phyloP scores from a whole-genome alignment of 305 asterid genomes.

The Andrographis paniculata region DNA sequence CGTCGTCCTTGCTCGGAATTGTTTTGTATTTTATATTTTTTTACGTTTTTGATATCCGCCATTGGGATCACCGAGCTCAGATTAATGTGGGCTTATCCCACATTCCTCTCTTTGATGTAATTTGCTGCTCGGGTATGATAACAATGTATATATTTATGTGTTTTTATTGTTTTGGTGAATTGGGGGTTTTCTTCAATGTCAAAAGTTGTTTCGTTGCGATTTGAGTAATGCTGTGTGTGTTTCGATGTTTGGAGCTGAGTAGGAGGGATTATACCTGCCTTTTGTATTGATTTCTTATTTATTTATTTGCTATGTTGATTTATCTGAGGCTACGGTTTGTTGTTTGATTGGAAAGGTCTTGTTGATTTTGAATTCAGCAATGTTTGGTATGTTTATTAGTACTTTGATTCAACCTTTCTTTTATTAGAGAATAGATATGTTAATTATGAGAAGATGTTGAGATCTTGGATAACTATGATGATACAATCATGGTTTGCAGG shows the following conservation, averaged over 20 bases:
- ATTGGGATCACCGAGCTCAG: background rate
- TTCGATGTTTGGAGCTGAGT: conserved; percentile 1
- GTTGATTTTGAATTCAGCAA: conserved; percentile 6
- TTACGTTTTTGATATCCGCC: background rate
- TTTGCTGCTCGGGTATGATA: background rate
- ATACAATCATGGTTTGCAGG: background rate
- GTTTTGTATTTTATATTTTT: background rate
- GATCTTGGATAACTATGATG: background rate
- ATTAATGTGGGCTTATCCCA: background rate
- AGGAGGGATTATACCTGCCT: conserved; percentile 21
- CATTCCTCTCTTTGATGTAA: background rate
- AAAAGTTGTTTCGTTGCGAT: background rate
- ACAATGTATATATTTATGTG: background rate
- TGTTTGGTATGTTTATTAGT: conserved; percentile 4
- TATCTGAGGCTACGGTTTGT: background rate
- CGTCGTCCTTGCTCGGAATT: background rate
- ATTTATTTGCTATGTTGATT: background rate
- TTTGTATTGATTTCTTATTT: conserved; percentile 12
- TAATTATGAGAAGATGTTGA: background rate
- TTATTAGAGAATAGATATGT: background rate
- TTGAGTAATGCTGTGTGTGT: background rate
- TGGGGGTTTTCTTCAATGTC: background rate
- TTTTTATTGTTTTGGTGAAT: background rate
- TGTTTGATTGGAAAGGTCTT: conserved; percentile 7
- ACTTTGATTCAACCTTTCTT: background rate